Evolutionary conservation across 164 flowering plant species (phyloP).

Genomic region (Warburgia ugandensis): DNA sequence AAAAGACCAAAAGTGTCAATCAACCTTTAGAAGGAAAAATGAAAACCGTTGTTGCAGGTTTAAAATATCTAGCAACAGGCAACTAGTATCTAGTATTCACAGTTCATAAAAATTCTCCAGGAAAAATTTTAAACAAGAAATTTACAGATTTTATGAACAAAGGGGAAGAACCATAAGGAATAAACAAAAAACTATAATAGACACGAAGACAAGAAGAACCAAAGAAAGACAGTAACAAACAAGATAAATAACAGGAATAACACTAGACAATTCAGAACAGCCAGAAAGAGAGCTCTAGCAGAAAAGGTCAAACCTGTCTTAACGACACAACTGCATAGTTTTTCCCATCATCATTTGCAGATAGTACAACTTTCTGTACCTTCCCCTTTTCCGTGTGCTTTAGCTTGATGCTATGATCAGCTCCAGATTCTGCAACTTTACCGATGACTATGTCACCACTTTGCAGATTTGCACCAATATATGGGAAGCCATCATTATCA

Average conservation of each 20-base stretch:
- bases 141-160: too few relatives aligned
- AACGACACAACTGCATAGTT: constrained; percentile 84
- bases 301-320: constrained; percentile 93
- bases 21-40: too few relatives aligned
- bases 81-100: too few relatives aligned
- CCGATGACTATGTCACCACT: constrained; percentile 86
- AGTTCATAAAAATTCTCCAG: too few relatives aligned
- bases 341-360: constrained; percentile 94
- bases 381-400: constrained; percentile 88
- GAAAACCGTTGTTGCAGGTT: too few relatives aligned
- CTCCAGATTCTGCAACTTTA: constrained; percentile 72
- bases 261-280: neutral
- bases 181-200: too few relatives aligned
- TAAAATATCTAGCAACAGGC: too few relatives aligned
- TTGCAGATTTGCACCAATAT: constrained; percentile 73
- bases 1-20: too few relatives aligned
- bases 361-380: constrained; percentile 86
- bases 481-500: constrained; percentile 94
- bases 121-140: too few relatives aligned
- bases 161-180: too few relatives aligned
- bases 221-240: neutral
- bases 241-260: neutral
- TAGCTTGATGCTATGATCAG: constrained; percentile 81
- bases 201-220: too few relatives aligned
- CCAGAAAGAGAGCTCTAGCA: constrained; percentile 1